Percentiles rank a stretch among this genome's conserved stretches.
These are phyloP conservation scores for Sugiyamaella mastotermitis DNA, from an alignment of 805 yeast species.

Conservation along the genomic window DNA sequence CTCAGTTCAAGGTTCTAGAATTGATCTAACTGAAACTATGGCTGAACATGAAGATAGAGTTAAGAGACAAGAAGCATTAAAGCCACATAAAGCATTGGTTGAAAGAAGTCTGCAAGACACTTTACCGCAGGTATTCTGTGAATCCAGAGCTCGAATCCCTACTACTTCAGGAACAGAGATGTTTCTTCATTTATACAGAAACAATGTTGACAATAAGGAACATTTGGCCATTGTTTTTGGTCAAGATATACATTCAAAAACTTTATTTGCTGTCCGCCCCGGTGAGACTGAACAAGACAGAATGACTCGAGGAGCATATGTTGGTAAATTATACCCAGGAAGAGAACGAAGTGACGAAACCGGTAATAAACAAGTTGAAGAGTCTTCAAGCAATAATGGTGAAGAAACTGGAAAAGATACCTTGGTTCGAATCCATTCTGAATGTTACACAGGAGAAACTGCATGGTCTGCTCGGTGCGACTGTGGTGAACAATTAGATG, in stretches of 20 bases:
- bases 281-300: constrained; percentile 85
- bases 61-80: not conserved
- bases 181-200: constrained; percentile 81
- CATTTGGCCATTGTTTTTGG: constrained; percentile 97
- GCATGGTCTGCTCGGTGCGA: constrained; percentile 99
- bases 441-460: constrained; percentile 98
- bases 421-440: constrained; percentile 88
- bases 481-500: constrained; percentile 98
- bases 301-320: constrained; percentile 98
- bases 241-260: constrained; percentile 74
- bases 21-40: constrained; percentile 17
- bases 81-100: constrained; percentile 10
- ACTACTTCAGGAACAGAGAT: constrained; percentile 94
- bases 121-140: constrained; percentile 76
- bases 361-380: not conserved
- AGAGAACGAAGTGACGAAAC: constrained; percentile 44
- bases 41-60: not conserved
- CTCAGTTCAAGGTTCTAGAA: constrained; percentile 12
- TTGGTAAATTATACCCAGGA: constrained; percentile 87
- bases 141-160: constrained; percentile 94
- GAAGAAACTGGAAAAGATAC: constrained; percentile 21
- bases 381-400: not conserved
- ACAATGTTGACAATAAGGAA: constrained; percentile 83
- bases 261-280: constrained; percentile 54
- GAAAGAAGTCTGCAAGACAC: constrained; percentile 16